These are phyloP conservation scores for Phytophthora ohioensis DNA, from an alignment of 352 stramenopile genomes.

Conservation along the genomic window DNA sequence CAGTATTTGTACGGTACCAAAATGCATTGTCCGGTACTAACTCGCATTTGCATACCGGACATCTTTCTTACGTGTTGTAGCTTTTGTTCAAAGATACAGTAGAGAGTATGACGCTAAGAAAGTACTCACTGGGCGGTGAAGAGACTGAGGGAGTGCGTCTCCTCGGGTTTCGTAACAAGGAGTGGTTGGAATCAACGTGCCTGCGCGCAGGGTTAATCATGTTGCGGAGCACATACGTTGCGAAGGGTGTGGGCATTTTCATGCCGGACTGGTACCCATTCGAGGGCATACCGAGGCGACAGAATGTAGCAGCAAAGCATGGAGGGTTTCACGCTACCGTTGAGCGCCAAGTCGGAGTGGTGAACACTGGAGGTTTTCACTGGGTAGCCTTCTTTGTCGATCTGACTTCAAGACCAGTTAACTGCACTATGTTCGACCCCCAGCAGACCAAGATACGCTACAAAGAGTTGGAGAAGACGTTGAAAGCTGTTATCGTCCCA, in stretches of 20 bases:
- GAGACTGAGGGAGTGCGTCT: constrained; percentile 14
- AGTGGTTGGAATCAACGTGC: constrained; percentile 15
- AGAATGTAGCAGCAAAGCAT: neutral
- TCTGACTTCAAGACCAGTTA: neutral
- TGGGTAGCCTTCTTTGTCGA: constrained; percentile 18
- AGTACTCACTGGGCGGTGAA: neutral
- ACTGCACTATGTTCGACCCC: constrained; percentile 12
- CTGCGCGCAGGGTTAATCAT: constrained; percentile 8
- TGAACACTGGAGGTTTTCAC: constrained; percentile 8
- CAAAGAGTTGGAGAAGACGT: neutral
- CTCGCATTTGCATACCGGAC: neutral
- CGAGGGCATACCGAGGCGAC: neutral
- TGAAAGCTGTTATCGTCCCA: neutral
- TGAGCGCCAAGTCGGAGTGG: neutral
- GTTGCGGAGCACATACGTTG: neutral
- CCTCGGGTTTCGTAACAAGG: constrained; percentile 1
- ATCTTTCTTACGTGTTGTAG: neutral
- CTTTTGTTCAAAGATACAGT: neutral
- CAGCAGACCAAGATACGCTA: constrained; percentile 1
- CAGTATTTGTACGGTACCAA: neutral
- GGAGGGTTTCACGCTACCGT: constrained; percentile 12
- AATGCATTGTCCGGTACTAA: neutral
- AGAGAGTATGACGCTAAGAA: constrained; percentile 8
- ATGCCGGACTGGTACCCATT: constrained; percentile 19
- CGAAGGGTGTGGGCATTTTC: constrained; percentile 2